Evolutionary conservation across 148 eudicot species (phyloP).

Genomic region (Linanthus parryae): DNA sequence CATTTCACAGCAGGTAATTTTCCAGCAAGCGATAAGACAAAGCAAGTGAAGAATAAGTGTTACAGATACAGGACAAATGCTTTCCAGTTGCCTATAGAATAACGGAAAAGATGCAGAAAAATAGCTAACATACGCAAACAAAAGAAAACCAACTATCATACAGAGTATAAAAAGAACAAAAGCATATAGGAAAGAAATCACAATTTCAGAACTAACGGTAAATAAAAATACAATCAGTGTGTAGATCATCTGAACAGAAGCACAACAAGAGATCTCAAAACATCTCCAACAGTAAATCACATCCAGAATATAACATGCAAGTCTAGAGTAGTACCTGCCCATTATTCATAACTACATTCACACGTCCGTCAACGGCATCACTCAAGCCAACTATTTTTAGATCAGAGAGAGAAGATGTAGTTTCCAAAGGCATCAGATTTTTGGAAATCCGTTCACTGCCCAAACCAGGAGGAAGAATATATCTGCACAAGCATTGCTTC

Average conservation of each 20-base stretch:
- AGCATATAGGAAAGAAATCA: too few species aligned
- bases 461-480: constrained; percentile 43
- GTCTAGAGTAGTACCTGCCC: too few species aligned
- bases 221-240: background rate
- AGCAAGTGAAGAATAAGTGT: too few species aligned
- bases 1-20: too few species aligned
- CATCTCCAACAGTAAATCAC: too few species aligned
- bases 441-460: constrained; percentile 24
- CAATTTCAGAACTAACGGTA: background rate
- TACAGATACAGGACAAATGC: too few species aligned
- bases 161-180: too few species aligned
- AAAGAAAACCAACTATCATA: too few species aligned
- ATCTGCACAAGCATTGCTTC: constrained; percentile 85
- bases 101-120: too few species aligned
- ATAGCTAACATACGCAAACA: too few species aligned
- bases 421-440: constrained; percentile 28
- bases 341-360: constrained; percentile 62
- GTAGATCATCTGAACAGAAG: background rate
- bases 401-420: constrained; percentile 22
- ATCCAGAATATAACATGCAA: background rate
- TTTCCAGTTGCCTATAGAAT: too few species aligned
- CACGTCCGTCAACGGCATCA: constrained; percentile 79
- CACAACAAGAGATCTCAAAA: background rate
- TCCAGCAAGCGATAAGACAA: too few species aligned
- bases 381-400: constrained; percentile 68